These are phyloP conservation scores for Chlorella sorokiniana DNA, from an alignment of 139 green algal genomes.

Conservation along the genomic window DNA sequence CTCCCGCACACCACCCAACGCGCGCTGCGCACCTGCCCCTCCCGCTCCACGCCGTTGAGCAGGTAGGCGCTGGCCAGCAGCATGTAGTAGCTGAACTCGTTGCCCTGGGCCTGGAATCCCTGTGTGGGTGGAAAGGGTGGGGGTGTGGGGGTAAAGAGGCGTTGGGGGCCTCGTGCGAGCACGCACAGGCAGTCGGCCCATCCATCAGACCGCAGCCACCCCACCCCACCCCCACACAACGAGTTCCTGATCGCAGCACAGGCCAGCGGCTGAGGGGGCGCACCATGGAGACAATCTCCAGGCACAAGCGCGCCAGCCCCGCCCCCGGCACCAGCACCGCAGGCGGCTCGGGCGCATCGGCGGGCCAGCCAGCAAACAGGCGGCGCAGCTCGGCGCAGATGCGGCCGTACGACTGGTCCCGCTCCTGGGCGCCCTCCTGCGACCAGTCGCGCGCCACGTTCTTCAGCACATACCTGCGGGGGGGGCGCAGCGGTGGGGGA, in stretches of 20 bases:
- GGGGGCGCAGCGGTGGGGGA: not conserved
- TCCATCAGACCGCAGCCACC: too few species aligned
- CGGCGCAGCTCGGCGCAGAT: slow-evolving; percentile 51
- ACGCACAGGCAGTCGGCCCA: too few species aligned
- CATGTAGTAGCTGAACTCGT: slow-evolving; percentile 98
- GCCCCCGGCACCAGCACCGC: slow-evolving; percentile 83
- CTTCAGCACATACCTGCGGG: slow-evolving; percentile 87
- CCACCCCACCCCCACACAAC: not conserved
- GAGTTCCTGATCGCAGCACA: not conserved
- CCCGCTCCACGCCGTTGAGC: slow-evolving; percentile 70
- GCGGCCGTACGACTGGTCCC: slow-evolving; percentile 73
- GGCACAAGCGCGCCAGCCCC: slow-evolving; percentile 84
- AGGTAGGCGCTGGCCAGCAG: slow-evolving; percentile 91
- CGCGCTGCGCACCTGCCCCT: slow-evolving; percentile 37
- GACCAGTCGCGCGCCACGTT: slow-evolving; percentile 91
- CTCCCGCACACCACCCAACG: not conserved
- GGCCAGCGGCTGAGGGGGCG: too few species aligned
- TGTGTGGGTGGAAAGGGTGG: slow-evolving; percentile 1
- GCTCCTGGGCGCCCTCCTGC: slow-evolving; percentile 75
- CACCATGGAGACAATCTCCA: slow-evolving; percentile 62
- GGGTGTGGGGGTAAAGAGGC: not conserved
- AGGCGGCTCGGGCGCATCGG: not conserved
- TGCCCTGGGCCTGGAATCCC: slow-evolving; percentile 83
- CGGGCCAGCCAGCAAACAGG: slow-evolving; percentile 48
- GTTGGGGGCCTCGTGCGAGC: not conserved